Conservation (phyloP, 1,284 basidiomycete genomes). For the Apiotrichum akiyoshidainum region DNA sequence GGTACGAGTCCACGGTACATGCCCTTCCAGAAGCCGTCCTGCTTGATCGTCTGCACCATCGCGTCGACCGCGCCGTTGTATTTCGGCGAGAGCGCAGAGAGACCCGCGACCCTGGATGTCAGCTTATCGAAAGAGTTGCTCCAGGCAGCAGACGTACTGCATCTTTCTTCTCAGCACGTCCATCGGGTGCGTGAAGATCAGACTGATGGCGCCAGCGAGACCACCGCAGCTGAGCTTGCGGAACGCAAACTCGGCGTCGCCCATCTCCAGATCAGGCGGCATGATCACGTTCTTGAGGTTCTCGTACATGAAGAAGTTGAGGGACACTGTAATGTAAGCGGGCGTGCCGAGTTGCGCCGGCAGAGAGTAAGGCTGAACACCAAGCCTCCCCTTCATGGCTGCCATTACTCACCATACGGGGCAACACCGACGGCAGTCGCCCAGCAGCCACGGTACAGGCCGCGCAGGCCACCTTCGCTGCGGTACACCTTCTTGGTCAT, state of each 20-base stretch:
- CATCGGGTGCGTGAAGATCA: slow-evolving; percentile 92
- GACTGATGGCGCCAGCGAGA: slow-evolving; percentile 66
- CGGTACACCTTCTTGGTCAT: slow-evolving; percentile 86
- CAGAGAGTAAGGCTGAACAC: not conserved
- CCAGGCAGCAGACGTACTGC: slow-evolving; percentile 63
- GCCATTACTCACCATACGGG: slow-evolving; percentile 58
- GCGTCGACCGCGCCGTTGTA: slow-evolving; percentile 78
- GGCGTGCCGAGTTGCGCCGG: not conserved
- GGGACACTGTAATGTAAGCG: slow-evolving; percentile 46
- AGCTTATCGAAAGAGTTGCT: not conserved
- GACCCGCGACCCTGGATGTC: slow-evolving; percentile 59
- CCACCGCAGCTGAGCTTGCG: slow-evolving; percentile 54
- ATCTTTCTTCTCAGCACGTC: slow-evolving; percentile 92
- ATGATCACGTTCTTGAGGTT: slow-evolving; percentile 34
- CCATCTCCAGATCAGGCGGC: slow-evolving; percentile 23
- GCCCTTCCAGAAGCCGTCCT: slow-evolving; percentile 62
- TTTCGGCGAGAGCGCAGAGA: slow-evolving; percentile 63
- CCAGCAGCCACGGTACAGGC: slow-evolving; percentile 74
- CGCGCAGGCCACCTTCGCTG: slow-evolving; percentile 84
- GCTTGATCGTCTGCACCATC: slow-evolving; percentile 63
- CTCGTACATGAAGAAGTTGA: slow-evolving; percentile 52
- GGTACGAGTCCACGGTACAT: slow-evolving; percentile 76
- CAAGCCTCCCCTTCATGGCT: too few relatives aligned
- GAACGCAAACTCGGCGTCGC: slow-evolving; percentile 33
- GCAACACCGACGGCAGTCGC: slow-evolving; percentile 89